Percentiles rank a stretch among this genome's conserved stretches.
These are phyloP conservation scores for Fraxinus greggii DNA, from an alignment of 305 asterid species.

Conservation along the genomic window DNA sequence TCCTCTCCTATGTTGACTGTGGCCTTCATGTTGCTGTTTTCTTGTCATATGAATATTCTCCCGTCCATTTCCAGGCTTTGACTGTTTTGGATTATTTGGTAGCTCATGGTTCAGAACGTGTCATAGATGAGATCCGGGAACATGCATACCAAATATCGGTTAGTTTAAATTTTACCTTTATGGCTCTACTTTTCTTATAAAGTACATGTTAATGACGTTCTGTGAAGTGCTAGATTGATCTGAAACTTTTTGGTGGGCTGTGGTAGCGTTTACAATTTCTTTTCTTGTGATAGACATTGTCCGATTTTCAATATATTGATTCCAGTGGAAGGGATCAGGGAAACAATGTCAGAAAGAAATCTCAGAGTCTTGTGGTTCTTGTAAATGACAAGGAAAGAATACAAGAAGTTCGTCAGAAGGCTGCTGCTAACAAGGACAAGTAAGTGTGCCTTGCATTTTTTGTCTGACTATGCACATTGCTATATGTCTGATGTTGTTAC, in stretches of 20 bases:
- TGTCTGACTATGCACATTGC: constrained; percentile 17
- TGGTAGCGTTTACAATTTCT: constrained; percentile 16
- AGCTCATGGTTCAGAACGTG: constrained; percentile 95
- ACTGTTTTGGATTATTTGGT: constrained; percentile 93
- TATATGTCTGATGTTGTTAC: constrained; percentile 9
- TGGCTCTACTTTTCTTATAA: not conserved
- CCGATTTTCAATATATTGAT: constrained; percentile 91
- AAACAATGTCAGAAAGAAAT: constrained; percentile 84
- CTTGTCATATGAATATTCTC: not conserved
- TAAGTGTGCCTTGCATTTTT: constrained; percentile 36
- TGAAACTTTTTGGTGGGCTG: not conserved
- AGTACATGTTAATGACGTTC: constrained; percentile 3
- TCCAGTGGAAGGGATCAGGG: constrained; percentile 96
- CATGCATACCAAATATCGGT: constrained; percentile 97
- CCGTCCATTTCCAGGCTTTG: constrained; percentile 63
- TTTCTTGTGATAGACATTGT: constrained; percentile 63
- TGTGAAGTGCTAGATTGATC: not conserved
- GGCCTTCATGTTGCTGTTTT: constrained; percentile 15
- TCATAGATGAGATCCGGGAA: constrained; percentile 91
- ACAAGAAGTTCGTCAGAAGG: constrained; percentile 91
- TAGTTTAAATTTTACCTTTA: constrained; percentile 31
- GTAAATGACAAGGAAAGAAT: constrained; percentile 94
- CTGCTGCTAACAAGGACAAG: constrained; percentile 86
- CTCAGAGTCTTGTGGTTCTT: constrained; percentile 85
- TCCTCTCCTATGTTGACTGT: constrained; percentile 8